A percentile compares a stretch with the other conserved stretches of the same genome.
Evolutionary conservation across 345 rosid genomes (phyloP).

Genomic region (Eucalyptus grandis): DNA sequence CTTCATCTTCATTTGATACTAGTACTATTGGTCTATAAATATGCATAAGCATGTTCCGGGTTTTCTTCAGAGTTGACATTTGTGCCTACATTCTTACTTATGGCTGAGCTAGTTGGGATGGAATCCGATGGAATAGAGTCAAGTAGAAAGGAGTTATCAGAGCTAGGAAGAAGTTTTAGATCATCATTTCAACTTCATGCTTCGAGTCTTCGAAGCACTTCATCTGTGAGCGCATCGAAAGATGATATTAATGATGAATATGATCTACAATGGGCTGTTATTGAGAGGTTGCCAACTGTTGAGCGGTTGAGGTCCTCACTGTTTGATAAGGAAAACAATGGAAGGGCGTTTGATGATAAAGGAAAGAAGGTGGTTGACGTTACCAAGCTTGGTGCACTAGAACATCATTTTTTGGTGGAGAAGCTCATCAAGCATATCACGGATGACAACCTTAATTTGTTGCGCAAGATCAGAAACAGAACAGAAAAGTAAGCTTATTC

Average conservation of each 20-base stretch:
- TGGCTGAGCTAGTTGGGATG: conserved; percentile 40
- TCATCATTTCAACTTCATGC: conserved; percentile 36
- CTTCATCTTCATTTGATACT: neutral
- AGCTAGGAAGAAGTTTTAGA: conserved; percentile 50
- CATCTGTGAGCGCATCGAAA: conserved; percentile 3
- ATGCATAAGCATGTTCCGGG: neutral
- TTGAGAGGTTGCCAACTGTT: conserved; percentile 60
- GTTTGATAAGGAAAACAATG: conserved; percentile 4
- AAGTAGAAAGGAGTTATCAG: conserved; percentile 41
- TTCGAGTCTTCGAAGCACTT: conserved; percentile 30
- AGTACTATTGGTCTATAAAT: neutral
- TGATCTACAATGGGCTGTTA: conserved; percentile 50
- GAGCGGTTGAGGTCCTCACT: conserved; percentile 46
- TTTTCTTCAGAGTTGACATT: neutral
- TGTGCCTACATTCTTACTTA: neutral
- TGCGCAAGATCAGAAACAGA: conserved; percentile 35
- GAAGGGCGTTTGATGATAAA: neutral
- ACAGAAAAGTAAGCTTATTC: conserved; percentile 29
- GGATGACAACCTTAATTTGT: conserved; percentile 48
- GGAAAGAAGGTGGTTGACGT: conserved; percentile 33
- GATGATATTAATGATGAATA: conserved; percentile 22
- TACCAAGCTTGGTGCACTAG: conserved; percentile 40
- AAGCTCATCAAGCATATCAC: conserved; percentile 59
- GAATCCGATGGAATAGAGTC: conserved; percentile 47
- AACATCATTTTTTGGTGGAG: conserved; percentile 45